Evolutionary conservation across 2,329 filamentous ascomycete species (phyloP), one percentile per base, ranked within the genome.

Genomic region (Tolypocladium paradoxum): DNA sequence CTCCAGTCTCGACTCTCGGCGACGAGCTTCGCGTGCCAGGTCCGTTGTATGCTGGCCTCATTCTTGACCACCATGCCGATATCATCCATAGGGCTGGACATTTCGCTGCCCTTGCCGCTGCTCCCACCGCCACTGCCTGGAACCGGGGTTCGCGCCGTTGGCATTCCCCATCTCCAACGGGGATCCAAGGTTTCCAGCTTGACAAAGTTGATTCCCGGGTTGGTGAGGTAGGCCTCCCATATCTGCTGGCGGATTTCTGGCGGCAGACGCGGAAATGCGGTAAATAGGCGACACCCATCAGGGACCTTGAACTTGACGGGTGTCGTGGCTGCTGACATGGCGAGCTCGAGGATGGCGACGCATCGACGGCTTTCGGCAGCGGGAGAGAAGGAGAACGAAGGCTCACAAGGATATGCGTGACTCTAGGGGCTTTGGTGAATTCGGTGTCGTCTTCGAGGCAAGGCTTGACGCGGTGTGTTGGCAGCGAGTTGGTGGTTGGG

Each of bases 191-290:
- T 57, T 14, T 64, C 53, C 7, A 69, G 57, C 51, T 61, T 64
- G 53, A 71, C 57, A 40, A 69, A 71, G 40, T 69, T 64, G 58
- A 70, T 64, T 29, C 68, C 69, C 0, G 68, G 66, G 11, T 64
- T 59, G 2, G 60, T 55, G 11, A 71, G 54, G 24, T 63, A 62
- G 22, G 50, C 47, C 38, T 62, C 62, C 68, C 69, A 71, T 51
- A 71, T 68, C 37, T 65, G 61, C 31, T 64, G 59, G 33, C 68
- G 68, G 9, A 71, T 60, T 52, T 71, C 68, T 3, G 63, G 54
- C 1, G 68, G 68, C n/a, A 71, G 55, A n/a, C 56, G 60, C 16
- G 57, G 34, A 52, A 71, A 71, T 4, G 58, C 61, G 3, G 57
- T 48, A 53, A 71, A 71, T 29, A 50, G 59, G 36, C 66, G 65